Base-by-base conservation (phyloP, 805 yeast genomes). In the Alloascoidea hylecoeti region DNA sequence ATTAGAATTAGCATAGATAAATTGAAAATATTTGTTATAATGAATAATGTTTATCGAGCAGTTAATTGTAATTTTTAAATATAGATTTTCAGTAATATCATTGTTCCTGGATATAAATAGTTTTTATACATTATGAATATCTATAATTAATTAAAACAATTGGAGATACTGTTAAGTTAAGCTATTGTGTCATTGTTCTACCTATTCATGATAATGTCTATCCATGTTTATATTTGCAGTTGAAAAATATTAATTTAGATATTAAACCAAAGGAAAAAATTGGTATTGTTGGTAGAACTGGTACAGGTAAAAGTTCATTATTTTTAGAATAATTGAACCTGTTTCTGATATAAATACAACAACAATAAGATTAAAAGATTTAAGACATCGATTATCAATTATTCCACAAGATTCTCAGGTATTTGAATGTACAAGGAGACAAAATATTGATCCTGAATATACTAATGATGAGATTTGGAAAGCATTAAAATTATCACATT, bases 231-330 rank as follows among this genome's bases (percentile, higher is more conserved):
- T 94, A 83, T 37, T 68, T 81, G 15, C 92, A 84, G 3, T 64
- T 89, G 57, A 80, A 76, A 48, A 63, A 76, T 41, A 70, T 89
- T 48, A 66, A 62, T 41, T 51, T 89, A 16, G 59, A 68, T 9
- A 73, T 89, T 48, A 66, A 73, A 36, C 73, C 88, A 1, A 63
- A 70, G 41, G 96, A 89, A 54, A 89, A 89, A 56, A 66, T 88
- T 51, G 97, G 97, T 44, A 86, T 88, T 57, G 96, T 89, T 40
- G 97, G 97, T 17, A 72, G 97, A 53, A 88, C 97, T 0, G 97
- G 97, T 45, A 96, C 96, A 2, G 97, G 97, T 45, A 86, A 86
- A 56, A 78, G 92, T 0, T 78, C 95, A 1, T 65, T 86, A 50
- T 86, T 32, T 86, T 83, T 66, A 64, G 96, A 47, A 72, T 86